Conservation (phyloP, 805 yeast genomes). For the Metschnikowia similis region DNA sequence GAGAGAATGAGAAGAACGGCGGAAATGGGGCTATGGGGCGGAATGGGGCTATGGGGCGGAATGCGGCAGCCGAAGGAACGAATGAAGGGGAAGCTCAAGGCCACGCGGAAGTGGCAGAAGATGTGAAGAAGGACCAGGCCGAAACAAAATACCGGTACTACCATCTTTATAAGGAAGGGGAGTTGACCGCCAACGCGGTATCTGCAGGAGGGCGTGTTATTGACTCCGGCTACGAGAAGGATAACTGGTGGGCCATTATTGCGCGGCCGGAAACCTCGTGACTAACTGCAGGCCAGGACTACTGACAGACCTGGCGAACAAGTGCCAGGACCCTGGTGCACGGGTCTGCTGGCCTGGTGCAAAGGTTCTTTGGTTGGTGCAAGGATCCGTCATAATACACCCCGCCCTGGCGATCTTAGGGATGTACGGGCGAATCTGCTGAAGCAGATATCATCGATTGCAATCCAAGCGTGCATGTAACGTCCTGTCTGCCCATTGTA, state of each 20-base stretch:
- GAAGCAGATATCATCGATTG: too few species aligned
- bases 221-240: conserved; percentile 81
- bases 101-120: not conserved
- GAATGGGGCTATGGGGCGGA: not conserved
- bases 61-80: not conserved
- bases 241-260: conserved; percentile 78
- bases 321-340: not conserved
- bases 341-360: not conserved
- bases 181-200: conserved; percentile 64
- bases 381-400: too few species aligned
- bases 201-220: conserved; percentile 69
- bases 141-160: conserved; percentile 78
- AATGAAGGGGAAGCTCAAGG: not conserved
- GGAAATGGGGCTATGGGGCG: not conserved
- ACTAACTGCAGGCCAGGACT: too few species aligned
- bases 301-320: too few species aligned
- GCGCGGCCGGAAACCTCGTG: not conserved
- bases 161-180: conserved; percentile 83
- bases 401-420: too few species aligned
- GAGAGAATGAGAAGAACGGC: conserved; percentile 1
- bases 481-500: too few species aligned
- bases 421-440: too few species aligned
- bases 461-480: too few species aligned
- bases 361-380: too few species aligned
- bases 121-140: conserved; percentile 16